Evolutionary conservation across 1,284 basidiomycete genomes (phyloP).

Genomic region (Apiotrichum domesticum): DNA sequence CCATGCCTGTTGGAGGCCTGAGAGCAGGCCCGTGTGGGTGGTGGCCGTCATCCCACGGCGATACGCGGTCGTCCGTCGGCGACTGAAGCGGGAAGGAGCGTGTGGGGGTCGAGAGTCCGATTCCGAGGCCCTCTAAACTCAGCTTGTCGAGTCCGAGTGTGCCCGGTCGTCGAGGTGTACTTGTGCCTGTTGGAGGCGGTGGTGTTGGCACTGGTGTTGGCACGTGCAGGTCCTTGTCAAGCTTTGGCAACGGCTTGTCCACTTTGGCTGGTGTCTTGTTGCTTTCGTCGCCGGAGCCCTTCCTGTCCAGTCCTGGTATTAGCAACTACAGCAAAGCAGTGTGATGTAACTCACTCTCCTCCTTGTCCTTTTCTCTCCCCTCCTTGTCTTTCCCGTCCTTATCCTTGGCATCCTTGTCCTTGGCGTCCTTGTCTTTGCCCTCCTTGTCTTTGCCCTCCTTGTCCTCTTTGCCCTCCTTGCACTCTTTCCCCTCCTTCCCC

Average conservation of each 20-base stretch:
- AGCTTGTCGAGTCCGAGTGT: slow-evolving; percentile 2
- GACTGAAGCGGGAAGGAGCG: slow-evolving; percentile 17
- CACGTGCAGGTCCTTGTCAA: slow-evolving; percentile 5
- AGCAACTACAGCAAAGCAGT: not conserved
- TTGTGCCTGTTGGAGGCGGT: not conserved
- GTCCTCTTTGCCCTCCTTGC: slow-evolving; percentile 9
- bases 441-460: not conserved
- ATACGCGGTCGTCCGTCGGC: slow-evolving; percentile 19
- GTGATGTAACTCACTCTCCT: slow-evolving; percentile 2
- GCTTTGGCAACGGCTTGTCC: slow-evolving; percentile 21
- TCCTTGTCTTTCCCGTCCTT: slow-evolving; percentile 18
- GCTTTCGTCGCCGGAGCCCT: not conserved
- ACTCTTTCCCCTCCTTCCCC: slow-evolving; percentile 13
- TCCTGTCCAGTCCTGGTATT: not conserved
- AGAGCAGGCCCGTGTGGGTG: not conserved
- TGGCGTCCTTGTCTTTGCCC: not conserved
- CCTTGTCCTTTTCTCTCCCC: slow-evolving; percentile 13
- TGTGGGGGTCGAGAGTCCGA: not conserved
- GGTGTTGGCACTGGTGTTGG: too few species aligned
- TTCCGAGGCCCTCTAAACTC: not conserved
- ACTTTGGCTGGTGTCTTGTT: not conserved
- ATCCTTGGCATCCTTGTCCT: slow-evolving; percentile 6
- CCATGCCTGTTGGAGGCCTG: not conserved
- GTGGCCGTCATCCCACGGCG: not conserved
- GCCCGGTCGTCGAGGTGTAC: not conserved